A percentile compares a stretch with the other conserved stretches of the same genome.
Evolutionary conservation across 2,329 filamentous ascomycete genomes (phyloP).

Genomic region (Proliferodiscus dingleyae): DNA sequence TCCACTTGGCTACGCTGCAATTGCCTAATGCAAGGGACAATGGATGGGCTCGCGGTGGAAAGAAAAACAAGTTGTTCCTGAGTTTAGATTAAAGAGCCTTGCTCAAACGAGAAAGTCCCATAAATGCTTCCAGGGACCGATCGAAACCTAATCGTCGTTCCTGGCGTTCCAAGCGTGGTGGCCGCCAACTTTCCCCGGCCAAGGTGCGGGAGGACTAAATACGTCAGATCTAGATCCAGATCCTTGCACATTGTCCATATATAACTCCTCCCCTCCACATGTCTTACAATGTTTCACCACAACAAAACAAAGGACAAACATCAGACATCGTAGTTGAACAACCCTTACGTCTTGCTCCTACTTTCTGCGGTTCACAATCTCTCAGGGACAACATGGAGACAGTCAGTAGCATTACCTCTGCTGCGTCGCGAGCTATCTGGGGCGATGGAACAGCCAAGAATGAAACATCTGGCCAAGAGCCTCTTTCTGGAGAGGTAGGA

Average conservation of each 20-base stretch:
- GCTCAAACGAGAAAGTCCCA: too few species aligned
- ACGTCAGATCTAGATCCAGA: background rate
- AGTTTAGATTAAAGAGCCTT: too few species aligned
- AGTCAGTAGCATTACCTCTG: slow-evolving; percentile 49
- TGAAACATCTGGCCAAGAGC: slow-evolving; percentile 49
- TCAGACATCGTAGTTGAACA: too few species aligned
- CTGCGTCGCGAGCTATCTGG: slow-evolving; percentile 41
- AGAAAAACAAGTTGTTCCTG: too few species aligned
- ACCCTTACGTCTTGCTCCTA: too few species aligned
- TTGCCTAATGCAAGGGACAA: too few species aligned
- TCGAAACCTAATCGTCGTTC: too few species aligned
- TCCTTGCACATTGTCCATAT: background rate
- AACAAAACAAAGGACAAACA: too few species aligned
- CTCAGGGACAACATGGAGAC: slow-evolving; percentile 53
- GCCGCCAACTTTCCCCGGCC: background rate
- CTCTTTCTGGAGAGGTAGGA: slow-evolving; percentile 65
- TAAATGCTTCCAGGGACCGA: too few species aligned
- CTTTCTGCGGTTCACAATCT: too few species aligned
- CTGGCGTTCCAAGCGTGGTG: background rate
- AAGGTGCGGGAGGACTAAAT: background rate
- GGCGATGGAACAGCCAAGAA: slow-evolving; percentile 26
- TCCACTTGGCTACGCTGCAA: too few species aligned
- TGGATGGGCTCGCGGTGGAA: too few species aligned
- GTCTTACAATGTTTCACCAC: background rate
- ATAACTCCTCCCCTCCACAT: background rate